phyloP scores from a whole-genome alignment of 805 yeast genomes.

The Candida rishiriensis region DNA sequence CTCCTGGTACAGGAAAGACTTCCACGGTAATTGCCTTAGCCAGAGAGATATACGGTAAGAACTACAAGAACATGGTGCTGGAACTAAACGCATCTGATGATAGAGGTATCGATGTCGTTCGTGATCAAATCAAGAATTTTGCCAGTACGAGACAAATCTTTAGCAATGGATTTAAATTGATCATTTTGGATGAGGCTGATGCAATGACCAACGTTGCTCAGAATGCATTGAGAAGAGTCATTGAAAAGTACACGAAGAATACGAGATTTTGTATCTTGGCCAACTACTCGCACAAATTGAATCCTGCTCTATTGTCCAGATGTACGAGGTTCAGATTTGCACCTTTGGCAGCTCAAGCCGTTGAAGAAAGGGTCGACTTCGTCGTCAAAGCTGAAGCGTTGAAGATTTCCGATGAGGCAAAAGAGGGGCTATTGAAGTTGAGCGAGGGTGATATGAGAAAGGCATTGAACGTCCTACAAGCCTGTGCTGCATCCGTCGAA shows the following conservation, averaged over 20 bases:
- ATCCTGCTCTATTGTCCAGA: constrained; percentile 90
- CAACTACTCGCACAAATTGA: constrained; percentile 90
- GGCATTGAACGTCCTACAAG: constrained; percentile 89
- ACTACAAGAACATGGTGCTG: constrained; percentile 81
- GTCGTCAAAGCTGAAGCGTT: constrained; percentile 71
- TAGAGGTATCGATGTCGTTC: constrained; percentile 96
- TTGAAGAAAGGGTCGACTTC: constrained; percentile 58
- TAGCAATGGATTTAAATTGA: constrained; percentile 76
- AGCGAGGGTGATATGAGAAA: constrained; percentile 97
- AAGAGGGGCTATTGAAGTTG: constrained; percentile 59
- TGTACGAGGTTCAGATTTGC: constrained; percentile 93
- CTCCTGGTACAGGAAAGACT: constrained; percentile 93
- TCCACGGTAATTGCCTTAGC: constrained; percentile 87
- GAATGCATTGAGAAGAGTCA: constrained; percentile 75
- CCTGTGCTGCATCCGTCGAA: constrained; percentile 77
- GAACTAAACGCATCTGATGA: constrained; percentile 97
- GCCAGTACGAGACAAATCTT: constrained; percentile 95
- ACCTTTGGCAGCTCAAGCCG: constrained; percentile 68
- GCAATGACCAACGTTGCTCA: constrained; percentile 90
- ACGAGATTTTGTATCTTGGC: constrained; percentile 96
- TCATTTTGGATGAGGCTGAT: constrained; percentile 94
- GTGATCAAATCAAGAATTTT: constrained; percentile 94
- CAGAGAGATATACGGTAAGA: constrained; percentile 75
- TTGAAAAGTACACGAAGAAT: constrained; percentile 89
- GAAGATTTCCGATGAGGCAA: constrained; percentile 53